Evolutionary conservation across 2,329 filamentous ascomycete species (phyloP), one percentile per base, ranked within the genome.

Genomic region (Sporothrix dimorphospora): DNA sequence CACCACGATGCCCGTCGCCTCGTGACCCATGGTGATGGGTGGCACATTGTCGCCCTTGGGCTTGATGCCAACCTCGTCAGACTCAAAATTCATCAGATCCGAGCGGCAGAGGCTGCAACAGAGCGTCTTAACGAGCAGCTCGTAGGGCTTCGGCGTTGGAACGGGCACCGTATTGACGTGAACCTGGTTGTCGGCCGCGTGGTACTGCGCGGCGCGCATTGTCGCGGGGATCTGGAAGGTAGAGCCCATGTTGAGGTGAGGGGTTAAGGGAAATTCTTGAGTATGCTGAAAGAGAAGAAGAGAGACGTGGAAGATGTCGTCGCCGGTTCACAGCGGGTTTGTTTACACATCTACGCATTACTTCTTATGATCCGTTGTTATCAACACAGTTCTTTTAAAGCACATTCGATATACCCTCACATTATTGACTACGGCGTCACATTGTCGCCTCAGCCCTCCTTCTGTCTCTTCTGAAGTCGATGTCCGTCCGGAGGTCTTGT

Each of bases 1-100:
- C 14, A 71, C 70, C 16, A 92, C 84, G 66, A 84, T 82, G 5
- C 90, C 90, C 0, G 89, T 90, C 74, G 91, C 90, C 76, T 92
- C 90, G 77, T 92, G 90, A 67, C 89, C 87, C 34, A 78, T 74
- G 3, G 72, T 77, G 67, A 72, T 76, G 19, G 71, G 76, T 4
- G 70, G 70, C 1, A 65, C 51, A n/a, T 67, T 55, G 57, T 66
- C 47, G 5, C 70, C 70, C 24, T 53, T 65, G 21, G 59, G 70
- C 8, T 71, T 71, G 59, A 71, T 65, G 59, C 70, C 70, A 7
- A 66, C 57, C 38, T 49, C 71, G 69, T 74, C 34, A 47, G 53
- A 45, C 34, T 69, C 71, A 61, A 72, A 72, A 9, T 72, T 72
- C 71, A 69, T 72, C 2, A 69, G 65, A 27, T 72, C 71, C 0